Percentiles rank a stretch among this genome's conserved stretches.
These are phyloP conservation scores for Triticum monococcum DNA, from an alignment of 176 grass and related monocot species.

Conservation along the genomic window DNA sequence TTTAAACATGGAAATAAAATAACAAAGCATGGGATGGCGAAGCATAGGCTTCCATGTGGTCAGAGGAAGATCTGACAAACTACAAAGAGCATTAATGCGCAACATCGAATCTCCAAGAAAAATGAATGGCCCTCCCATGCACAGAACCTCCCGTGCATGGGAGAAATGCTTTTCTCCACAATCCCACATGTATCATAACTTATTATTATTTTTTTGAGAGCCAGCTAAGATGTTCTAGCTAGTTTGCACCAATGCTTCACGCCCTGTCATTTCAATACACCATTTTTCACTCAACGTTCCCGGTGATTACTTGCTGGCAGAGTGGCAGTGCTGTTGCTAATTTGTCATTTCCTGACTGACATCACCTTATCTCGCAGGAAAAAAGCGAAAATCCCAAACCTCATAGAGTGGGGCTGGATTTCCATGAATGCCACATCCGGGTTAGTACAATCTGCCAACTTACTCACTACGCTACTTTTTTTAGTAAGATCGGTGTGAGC, in stretches of 20 bases:
- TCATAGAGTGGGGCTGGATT: slow-evolving; percentile 1
- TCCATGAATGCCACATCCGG: not conserved
- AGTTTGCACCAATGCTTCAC: not conserved
- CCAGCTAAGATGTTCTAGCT: not conserved
- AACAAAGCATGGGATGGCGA: no score
- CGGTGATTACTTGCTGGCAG: not conserved
- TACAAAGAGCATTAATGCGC: no score
- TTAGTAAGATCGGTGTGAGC: not conserved
- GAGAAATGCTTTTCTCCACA: no score
- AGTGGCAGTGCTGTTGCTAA: not conserved
- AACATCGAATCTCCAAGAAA: no score
- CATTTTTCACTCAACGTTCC: not conserved
- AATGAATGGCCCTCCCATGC: no score
- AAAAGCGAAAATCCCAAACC: not conserved
- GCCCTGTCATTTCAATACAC: not conserved
- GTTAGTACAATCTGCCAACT: not conserved
- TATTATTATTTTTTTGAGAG: no score
- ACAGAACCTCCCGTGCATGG: no score
- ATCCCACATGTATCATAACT: no score
- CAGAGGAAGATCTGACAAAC: no score
- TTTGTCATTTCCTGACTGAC: not conserved
- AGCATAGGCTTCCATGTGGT: no score
- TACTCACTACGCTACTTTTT: not conserved
- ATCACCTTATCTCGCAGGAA: not conserved
- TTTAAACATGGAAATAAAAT: no score